Evolutionary conservation across 306 rosid species (phyloP).

Genomic region (Malus sieversii): DNA sequence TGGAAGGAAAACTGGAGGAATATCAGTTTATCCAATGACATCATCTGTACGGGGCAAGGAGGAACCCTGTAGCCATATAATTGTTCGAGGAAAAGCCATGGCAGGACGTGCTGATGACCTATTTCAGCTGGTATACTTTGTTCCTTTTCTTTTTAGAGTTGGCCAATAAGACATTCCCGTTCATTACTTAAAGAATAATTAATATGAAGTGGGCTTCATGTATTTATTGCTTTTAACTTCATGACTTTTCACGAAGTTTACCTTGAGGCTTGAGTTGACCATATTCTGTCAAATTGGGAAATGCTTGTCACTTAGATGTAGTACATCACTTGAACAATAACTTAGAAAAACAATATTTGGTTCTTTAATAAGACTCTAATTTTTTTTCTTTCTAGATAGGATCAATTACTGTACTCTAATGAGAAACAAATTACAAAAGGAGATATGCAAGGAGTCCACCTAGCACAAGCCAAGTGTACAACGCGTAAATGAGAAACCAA

Average conservation of each 20-base stretch:
- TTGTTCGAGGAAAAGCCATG: conserved; percentile 97
- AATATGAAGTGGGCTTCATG: background rate
- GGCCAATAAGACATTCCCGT: background rate
- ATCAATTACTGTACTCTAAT: too few relatives aligned
- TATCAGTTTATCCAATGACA: conserved; percentile 90
- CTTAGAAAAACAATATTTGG: too few relatives aligned
- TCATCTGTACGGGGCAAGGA: conserved; percentile 76
- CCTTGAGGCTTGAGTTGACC: background rate
- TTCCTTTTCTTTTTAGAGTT: background rate
- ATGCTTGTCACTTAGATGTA: background rate
- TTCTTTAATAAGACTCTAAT: too few relatives aligned
- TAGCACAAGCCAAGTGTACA: too few relatives aligned
- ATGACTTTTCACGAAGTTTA: background rate
- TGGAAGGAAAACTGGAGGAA: conserved; percentile 98
- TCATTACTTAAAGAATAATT: background rate
- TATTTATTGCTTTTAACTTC: background rate
- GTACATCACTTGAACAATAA: background rate
- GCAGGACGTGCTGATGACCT: conserved; percentile 82
- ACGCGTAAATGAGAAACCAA: too few relatives aligned
- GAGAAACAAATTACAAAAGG: too few relatives aligned
- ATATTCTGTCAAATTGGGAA: background rate
- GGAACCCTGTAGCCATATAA: conserved; percentile 73
- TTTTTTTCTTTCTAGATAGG: too few relatives aligned
- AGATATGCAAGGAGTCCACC: too few relatives aligned
- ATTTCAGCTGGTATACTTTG: conserved; percentile 58